A percentile compares a stretch with the other conserved stretches of the same genome.
Conservation (phyloP, 164 flowering plant genomes). For the Piper longum region DNA sequence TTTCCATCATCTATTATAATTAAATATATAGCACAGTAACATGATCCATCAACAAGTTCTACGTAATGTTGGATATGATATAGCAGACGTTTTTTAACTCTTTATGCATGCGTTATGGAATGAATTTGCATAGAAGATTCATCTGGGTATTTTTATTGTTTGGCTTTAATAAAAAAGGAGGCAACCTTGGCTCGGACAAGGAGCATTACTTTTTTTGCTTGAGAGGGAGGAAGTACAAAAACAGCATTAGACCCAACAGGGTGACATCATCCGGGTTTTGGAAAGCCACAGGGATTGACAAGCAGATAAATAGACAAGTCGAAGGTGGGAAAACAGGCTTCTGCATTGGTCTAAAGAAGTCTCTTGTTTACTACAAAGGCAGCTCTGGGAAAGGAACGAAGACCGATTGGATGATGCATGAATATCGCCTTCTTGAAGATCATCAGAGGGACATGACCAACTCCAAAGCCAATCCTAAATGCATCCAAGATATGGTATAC, state of each 20-base stretch:
- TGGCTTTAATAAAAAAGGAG: slow-evolving; percentile 15
- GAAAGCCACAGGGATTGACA: slow-evolving; percentile 99
- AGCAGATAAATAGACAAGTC: slow-evolving; percentile 35
- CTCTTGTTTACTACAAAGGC: slow-evolving; percentile 80
- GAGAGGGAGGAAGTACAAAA: slow-evolving; percentile 86
- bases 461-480: neutral
- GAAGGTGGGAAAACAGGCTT: slow-evolving; percentile 2
- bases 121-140: neutral
- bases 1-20: no score
- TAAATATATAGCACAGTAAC: no score
- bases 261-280: slow-evolving; percentile 94
- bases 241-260: slow-evolving; percentile 84
- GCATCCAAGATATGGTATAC: neutral
- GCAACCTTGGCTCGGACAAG: slow-evolving; percentile 34
- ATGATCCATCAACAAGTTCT: no score
- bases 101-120: no score
- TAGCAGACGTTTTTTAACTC: no score
- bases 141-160: neutral
- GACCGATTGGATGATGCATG: slow-evolving; percentile 99
- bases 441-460: slow-evolving; percentile 6
- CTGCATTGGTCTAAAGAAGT: slow-evolving; percentile 76
- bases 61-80: no score
- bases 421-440: slow-evolving; percentile 64
- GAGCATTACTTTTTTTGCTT: slow-evolving; percentile 81
- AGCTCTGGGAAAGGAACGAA: slow-evolving; percentile 91